Base-by-base conservation (phyloP, 352 stramenopile genomes). In the Phytophthora foliorum region DNA sequence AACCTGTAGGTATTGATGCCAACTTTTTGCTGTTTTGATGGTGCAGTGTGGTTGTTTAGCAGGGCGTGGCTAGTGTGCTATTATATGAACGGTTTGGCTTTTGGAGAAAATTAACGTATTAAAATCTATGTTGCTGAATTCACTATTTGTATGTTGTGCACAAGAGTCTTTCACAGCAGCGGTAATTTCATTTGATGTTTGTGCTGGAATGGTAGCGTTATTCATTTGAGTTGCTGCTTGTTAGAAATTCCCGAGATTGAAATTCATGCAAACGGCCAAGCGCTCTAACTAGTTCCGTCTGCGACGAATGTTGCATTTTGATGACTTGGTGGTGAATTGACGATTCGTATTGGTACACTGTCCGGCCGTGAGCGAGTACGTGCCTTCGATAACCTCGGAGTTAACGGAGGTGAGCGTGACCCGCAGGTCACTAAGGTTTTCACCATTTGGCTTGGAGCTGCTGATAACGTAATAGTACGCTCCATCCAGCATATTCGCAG, bases 381-480 rank as follows among this genome's bases (percentile, higher is more conserved):
- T 84, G 41, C 54, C 58, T 16, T 55, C 32, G 42, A 87, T 74
- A 11, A 69, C 61, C 10, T 84, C 53, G 8, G 61, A 61, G 21
- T 68, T 54, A 16, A 72, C 51, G 7, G 72, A 82, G 21, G 72
- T 83, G 24, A 86, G 38, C 21, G 55, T 32, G n/a, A 86, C 50
- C 6, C 66, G 57, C 11, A 77, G 64, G 10, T 57, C 44, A 2
- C 38, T 51, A 21, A 81, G 54, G 38, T 80, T 48, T 1, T 64
- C 27, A 24, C 32, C 38, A 4, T 45, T 45, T 8, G 39, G 17
- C 2, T 44, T 64, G 7, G 69, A 63, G 32, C 56, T 78, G 32
- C 41, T 70, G n/a, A 74, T 42, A 36, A 84, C 41, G 59, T 62
- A 81, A 53, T 83, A 84, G 62, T 81, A 83, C 8, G 74, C 74